Base-by-base conservation (phyloP, 257 asterid genomes). In the Apocynum venetum region DNA sequence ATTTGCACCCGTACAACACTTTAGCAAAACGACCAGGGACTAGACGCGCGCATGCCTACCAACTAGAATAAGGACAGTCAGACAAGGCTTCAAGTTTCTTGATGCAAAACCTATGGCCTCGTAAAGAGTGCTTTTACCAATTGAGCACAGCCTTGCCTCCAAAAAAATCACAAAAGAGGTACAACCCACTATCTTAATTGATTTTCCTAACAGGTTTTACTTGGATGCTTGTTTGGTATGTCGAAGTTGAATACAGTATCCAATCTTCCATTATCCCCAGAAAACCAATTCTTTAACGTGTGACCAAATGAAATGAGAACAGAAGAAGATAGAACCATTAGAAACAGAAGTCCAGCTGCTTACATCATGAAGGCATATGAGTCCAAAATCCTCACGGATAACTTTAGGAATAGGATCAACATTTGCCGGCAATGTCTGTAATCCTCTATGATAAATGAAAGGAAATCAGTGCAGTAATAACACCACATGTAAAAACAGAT, bases 401-500 rank as follows among this genome's bases (percentile, higher is more conserved):
- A 80, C 87, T 83, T 88, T 82, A 73, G 98, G 98, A 72, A 95
- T 89, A 83, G 97, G 98, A 88, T 95, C 98, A 66, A 82, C 86
- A 87, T 82, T 81, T 84, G 76, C 77, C 8, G 97, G 93, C 84
- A 95, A 82, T 80, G 83, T 80, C 89, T 89, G 89, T 77, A 95
- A 76, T 25, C 92, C 90, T 85, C 98, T 95, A 89, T 76, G 83
- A 84, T 19, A 81, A 68, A 76, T 69, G 56, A 76, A 80, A 81
- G 14, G 38, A 15, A 70, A 43, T 56, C 20, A 68, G 73, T 7
- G 7, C 15, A 41, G 9, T 20, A 57, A 59, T 35, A 67, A 81
- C 36, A 77, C 40, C 15, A 13, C 47, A 49, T 6, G 15, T 40
- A 12, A 14, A 78, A 53, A 69, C 44, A 43, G 46, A 41, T 20